Base-by-base conservation (phyloP, 805 yeast genomes). In the Kodamaea neixiangensis region DNA sequence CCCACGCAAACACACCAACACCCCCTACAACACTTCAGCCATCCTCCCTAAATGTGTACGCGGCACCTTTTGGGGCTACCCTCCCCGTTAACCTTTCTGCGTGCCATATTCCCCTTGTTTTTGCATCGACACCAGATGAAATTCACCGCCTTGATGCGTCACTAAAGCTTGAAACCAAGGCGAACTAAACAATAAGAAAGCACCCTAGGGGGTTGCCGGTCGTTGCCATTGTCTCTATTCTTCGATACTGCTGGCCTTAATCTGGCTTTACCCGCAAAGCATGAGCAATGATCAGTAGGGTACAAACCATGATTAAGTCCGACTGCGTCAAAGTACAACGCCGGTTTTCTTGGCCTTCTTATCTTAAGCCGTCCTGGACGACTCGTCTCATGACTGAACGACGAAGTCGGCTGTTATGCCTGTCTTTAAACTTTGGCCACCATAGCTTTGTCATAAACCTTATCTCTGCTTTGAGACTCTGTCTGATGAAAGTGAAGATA, bases 81-180 rank as follows among this genome's bases (percentile, higher is more conserved):
- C n/a, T n/a, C n/a, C n/a, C 11, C 11, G 10, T 25, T 25, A 25
- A 13, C 31, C 11, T 25, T 25, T 25, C 21, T 17, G 41, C 41
- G 21, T 37, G 20, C 21, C n/a, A 19, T 7, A 37, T 37, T 37
- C 41, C 41, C 41, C 41, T 37, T 37, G 41, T 37, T 37, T 37
- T 37, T 25, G 31, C 41, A 37, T 37, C 41, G 41, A 17, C 21
- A 15, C 21, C 41, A 37, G 41, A 37, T 37, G 41, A 37, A 37
- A 37, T 37, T 37, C 17, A 25, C 31, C 31, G 31, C 31, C 31
- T 25, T 25, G 31, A 25, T 25, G 31, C 31, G 31, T 25, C 31
- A 25, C 31, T 25, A 25, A 25, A 25, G 31, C 31, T 25, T 34
- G 19, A 37, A 37, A 19, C 19, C 41, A 37, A 37, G 41, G 41